Base-by-base conservation (phyloP, 2,329 filamentous ascomycete species). In the Biscogniauxia sp. region DNA sequence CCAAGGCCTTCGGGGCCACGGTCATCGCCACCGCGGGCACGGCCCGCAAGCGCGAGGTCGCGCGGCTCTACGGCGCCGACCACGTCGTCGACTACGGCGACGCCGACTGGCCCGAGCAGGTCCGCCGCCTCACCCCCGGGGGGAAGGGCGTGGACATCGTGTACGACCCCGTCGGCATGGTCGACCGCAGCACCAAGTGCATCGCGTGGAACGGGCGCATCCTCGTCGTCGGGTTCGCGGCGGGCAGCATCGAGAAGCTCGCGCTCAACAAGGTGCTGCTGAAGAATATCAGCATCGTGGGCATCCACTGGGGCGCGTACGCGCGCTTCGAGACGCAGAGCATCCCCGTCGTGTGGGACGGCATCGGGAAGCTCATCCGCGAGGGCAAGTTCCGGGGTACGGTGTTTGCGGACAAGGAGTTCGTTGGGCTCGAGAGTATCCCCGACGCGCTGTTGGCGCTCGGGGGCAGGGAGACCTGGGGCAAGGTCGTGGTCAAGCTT, bases 1-100 rank as follows among this genome's bases (percentile, higher is more conserved):
- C 94, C 26, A 97, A 97, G 77, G 94, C 93, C 0, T 88, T 90
- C 56, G 94, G 94, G 6, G 94, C 94, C 9, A 95, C 84, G 2
- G 94, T 98, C n/a, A 88, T 98, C 63, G 94, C 94, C 4, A 97
- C 94, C 0, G 94, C 93, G 0, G 92, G 93, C 1, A 91, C 90
- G 1, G 75, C 85, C 68, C 86, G 88, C 56, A 98, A 98, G 78
- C 83, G 93, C 8, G 84, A 90, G 59, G 86, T 97, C 9, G 94
- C 93, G 54, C 84, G 82, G 65, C 78, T 82, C 2, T 98, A 92
- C 68, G 94, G 94, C 26, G 94, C 94, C 1, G 93, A 98, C 76
- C 87, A 94, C 74, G 85, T 85, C 2, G 76, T 98, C 61, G 87
- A 94, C 75, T 97, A 97, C 76, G 82, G 82, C 19, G 82, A 89